phyloP scores from a whole-genome alignment of 2,329 filamentous ascomycete species.

The Chaetomium sp. region DNA sequence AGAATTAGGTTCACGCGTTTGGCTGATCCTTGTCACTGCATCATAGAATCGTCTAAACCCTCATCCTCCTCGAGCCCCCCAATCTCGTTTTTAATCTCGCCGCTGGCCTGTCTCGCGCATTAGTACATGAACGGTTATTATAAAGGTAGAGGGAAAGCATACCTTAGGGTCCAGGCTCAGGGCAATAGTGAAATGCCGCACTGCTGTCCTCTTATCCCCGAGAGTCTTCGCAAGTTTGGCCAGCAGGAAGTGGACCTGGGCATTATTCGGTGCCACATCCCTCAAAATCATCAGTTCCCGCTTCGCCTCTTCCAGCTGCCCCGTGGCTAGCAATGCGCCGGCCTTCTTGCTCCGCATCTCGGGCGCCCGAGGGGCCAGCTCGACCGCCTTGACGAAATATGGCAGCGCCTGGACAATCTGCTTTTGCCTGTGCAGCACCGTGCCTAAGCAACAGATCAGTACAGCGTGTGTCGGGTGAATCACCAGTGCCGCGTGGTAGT shows the following conservation, averaged over 20 bases:
- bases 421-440: slow-evolving; percentile 82
- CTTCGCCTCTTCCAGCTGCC: slow-evolving; percentile 64
- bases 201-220: slow-evolving; percentile 69
- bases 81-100: slow-evolving; percentile 94
- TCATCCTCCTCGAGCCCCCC: slow-evolving; percentile 81
- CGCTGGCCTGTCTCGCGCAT: slow-evolving; percentile 60
- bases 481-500: slow-evolving; percentile 78
- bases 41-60: slow-evolving; percentile 61
- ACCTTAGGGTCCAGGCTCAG: slow-evolving; percentile 96
- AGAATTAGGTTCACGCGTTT: slow-evolving; percentile 10
- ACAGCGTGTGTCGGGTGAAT: slow-evolving; percentile 96
- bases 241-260: slow-evolving; percentile 90
- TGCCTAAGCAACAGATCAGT: slow-evolving; percentile 84
- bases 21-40: slow-evolving; percentile 35
- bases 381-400: slow-evolving; percentile 76
- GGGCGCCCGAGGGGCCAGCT: slow-evolving; percentile 72
- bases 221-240: slow-evolving; percentile 73
- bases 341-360: slow-evolving; percentile 92
- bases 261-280: slow-evolving; percentile 86
- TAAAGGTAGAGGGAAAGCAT: slow-evolving; percentile 26
- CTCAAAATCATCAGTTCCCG: slow-evolving; percentile 82
- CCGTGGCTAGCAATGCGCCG: slow-evolving; percentile 72
- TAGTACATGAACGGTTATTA: slow-evolving; percentile 18
- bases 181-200: slow-evolving; percentile 90
- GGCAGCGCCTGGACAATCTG: slow-evolving; percentile 70